Evolutionary conservation across 345 rosid genomes (phyloP), one percentile per base, ranked within the genome.

Genomic region (Eucalyptus leucophloia): DNA sequence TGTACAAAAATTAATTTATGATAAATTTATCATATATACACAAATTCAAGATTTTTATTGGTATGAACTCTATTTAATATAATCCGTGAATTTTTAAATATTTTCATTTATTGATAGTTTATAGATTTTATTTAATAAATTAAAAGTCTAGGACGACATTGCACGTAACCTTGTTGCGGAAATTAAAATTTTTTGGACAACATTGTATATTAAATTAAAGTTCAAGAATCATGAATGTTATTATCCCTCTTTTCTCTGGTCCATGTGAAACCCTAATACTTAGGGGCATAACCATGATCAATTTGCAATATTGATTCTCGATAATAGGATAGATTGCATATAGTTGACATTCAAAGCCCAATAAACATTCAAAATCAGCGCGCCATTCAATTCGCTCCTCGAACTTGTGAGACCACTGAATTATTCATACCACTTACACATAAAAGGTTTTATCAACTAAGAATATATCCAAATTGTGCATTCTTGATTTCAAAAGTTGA

Each of bases 321-420:
- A 12, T 58, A 58, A 11, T 58, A 26, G 2, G 30, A 28, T 12
- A 28, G 15, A 26, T 0, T 58, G n/a, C 15, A 11, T 26, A 11
- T 0, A 2, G 0, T 28, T 0, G n/a, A 0, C n/a, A 26, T 58
- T 26, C 65, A 58, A 58, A 26, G 6, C 12, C n/a, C 14, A 0
- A 26, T 58, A 58, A 58, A 12, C 30, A 32, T 65, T 65, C 6
- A 34, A n/a, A 65, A 67, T 67, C 3, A 32, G 9, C 7, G 7
- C 13, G 1, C 23, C 44, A 5, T 34, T 69, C 8, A 2, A 69
- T 69, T 67, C 11, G 40, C 40, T 16, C 11, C 21, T 67, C 6
- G 1, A 9, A 16, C 6, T n/a, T 13, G 2, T 17, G 17, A 65
- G 9, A 65, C 9, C 17, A 15, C 0, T 15, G 18, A 30, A 30